Conservation (phyloP, 176 grass and related monocot species). For the Saccharum spontaneum region DNA sequence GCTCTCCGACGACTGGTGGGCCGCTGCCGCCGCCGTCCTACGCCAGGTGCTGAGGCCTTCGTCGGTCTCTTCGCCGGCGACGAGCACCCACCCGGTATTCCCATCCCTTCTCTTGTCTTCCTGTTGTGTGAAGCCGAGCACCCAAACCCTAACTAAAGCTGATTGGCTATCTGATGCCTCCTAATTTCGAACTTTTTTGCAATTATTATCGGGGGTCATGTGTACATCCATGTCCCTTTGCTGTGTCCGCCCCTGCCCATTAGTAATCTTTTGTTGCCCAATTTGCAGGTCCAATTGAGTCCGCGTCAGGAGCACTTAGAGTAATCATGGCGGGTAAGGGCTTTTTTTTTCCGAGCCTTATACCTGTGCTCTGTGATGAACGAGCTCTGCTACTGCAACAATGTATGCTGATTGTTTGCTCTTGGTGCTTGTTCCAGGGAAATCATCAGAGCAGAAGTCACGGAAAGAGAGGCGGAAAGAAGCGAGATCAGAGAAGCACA, state of each 20-base stretch:
- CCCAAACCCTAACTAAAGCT: too few species aligned
- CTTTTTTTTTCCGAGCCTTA: neutral
- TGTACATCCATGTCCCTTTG: too few species aligned
- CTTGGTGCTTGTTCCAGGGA: slow-evolving; percentile 18
- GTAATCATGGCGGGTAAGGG: slow-evolving; percentile 19
- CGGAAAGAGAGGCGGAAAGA: slow-evolving; percentile 63
- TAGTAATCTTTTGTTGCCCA: neutral
- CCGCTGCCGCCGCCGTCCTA: too few species aligned
- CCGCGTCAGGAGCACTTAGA: neutral
- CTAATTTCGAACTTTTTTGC: too few species aligned
- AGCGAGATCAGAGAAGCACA: slow-evolving; percentile 43
- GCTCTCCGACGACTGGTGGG: neutral
- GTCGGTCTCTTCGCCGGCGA: too few species aligned
- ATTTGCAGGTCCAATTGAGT: neutral
- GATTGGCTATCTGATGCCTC: too few species aligned
- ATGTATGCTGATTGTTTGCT: neutral
- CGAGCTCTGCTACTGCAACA: neutral
- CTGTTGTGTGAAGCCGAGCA: too few species aligned
- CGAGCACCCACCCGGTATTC: too few species aligned
- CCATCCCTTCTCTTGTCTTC: too few species aligned
- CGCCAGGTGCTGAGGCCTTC: too few species aligned
- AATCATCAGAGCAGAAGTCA: slow-evolving; percentile 24
- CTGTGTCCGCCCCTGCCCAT: too few species aligned
- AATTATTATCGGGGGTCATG: too few species aligned
- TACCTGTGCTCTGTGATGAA: neutral